phyloP scores from a whole-genome alignment of 352 stramenopile species.

The Phytophthora cryptogea region DNA sequence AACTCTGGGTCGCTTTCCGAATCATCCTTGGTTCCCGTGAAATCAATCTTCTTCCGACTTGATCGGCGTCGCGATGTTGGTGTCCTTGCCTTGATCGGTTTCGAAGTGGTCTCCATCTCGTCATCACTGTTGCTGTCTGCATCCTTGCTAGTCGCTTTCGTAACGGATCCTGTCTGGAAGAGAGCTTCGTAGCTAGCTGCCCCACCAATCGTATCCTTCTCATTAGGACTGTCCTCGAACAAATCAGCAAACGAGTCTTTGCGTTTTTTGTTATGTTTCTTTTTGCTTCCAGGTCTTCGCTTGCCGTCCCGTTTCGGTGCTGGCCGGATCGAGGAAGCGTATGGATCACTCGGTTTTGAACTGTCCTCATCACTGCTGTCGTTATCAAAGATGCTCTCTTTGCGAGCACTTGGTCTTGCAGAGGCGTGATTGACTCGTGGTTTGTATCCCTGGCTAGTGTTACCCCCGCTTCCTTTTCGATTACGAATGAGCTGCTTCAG shows the following conservation, averaged over 20 bases:
- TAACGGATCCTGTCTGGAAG: slow-evolving; percentile 38
- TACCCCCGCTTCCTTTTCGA: slow-evolving; percentile 37
- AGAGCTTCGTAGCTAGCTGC: slow-evolving; percentile 59
- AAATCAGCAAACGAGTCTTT: slow-evolving; percentile 78
- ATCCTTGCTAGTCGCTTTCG: slow-evolving; percentile 17
- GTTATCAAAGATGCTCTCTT: slow-evolving; percentile 77
- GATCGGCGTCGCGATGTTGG: slow-evolving; percentile 21
- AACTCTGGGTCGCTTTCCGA: slow-evolving; percentile 23
- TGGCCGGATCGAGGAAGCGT: slow-evolving; percentile 8
- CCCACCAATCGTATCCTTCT: slow-evolving; percentile 29
- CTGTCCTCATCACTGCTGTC: slow-evolving; percentile 57
- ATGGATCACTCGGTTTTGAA: slow-evolving; percentile 20
- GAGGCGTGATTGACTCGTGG: slow-evolving; percentile 7
- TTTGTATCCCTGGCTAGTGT: slow-evolving; percentile 2
- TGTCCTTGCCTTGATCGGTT: slow-evolving; percentile 6
- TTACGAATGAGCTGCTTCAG: slow-evolving; percentile 72
- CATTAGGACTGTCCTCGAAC: slow-evolving; percentile 59
- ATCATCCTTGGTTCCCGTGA: slow-evolving; percentile 6
- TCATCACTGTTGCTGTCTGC: slow-evolving; percentile 16
- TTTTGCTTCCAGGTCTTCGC: slow-evolving; percentile 21
- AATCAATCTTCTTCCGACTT: slow-evolving; percentile 24
- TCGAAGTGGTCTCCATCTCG: slow-evolving; percentile 9
- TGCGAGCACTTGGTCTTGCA: slow-evolving; percentile 32
- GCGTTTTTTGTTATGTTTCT: slow-evolving; percentile 37
- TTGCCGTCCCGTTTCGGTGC: slow-evolving; percentile 13